phyloP scores from a whole-genome alignment of 768 basidiomycete species.

The Multifurca ochricompacta region DNA sequence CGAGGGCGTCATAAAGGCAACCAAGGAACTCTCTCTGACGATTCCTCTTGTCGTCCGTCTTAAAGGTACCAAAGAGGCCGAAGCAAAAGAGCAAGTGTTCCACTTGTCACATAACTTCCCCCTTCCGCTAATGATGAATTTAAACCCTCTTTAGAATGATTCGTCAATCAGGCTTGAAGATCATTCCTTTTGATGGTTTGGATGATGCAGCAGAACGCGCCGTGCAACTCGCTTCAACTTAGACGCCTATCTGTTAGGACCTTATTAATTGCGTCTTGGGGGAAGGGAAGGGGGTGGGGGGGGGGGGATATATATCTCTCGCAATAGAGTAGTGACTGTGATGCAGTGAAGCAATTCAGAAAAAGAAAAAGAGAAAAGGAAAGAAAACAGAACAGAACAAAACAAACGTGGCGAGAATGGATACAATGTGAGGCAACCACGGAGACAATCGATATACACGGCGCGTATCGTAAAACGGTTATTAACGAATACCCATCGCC shows the following conservation, averaged over 20 bases:
- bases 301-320: constrained; percentile 18
- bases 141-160: constrained; percentile 62
- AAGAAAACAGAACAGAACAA: not conserved
- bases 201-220: constrained; percentile 87
- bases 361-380: too few relatives aligned
- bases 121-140: constrained; percentile 6
- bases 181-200: constrained; percentile 85
- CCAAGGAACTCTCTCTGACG: constrained; percentile 76
- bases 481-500: not conserved
- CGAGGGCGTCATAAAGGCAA: constrained; percentile 97
- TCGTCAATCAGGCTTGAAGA: constrained; percentile 83
- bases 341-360: not conserved
- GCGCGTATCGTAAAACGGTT: not conserved
- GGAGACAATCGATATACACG: not conserved
- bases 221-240: constrained; percentile 51
- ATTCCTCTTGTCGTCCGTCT: constrained; percentile 91
- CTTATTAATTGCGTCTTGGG: not conserved
- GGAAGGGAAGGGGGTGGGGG: too few relatives aligned
- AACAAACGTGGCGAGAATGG: constrained; percentile 8
- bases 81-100: constrained; percentile 97
- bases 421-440: constrained; percentile 8
- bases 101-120: too few relatives aligned
- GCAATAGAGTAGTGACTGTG: constrained; percentile 14
- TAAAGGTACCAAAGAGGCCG: constrained; percentile 94
- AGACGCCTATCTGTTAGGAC: constrained; percentile 7